A percentile compares a stretch with the other conserved stretches of the same genome.
Conservation (phyloP, 306 rosid genomes). For the Pterocarpus macrocarpus region DNA sequence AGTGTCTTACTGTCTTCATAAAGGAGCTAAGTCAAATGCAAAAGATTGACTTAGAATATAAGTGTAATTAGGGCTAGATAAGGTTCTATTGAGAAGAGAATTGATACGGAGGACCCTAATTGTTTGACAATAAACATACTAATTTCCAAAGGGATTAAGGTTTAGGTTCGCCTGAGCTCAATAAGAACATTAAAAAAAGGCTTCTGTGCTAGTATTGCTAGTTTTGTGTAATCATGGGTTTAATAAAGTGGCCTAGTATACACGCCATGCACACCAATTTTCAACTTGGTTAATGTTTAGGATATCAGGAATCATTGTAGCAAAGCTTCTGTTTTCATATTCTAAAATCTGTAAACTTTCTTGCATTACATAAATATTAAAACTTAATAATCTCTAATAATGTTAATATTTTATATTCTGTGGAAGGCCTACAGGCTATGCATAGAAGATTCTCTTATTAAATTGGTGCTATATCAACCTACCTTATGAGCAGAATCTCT, state of each 20-base stretch:
- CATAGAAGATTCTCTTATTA: neutral
- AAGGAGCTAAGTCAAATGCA: neutral
- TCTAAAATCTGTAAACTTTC: neutral
- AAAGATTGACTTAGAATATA: neutral
- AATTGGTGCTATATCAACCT: neutral
- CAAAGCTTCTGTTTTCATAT: slow-evolving; percentile 11
- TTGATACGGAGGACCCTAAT: neutral
- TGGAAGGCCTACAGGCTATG: no score
- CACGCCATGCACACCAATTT: neutral
- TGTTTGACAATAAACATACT: neutral
- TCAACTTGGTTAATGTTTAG: neutral
- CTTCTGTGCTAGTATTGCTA: neutral
- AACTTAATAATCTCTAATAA: no score
- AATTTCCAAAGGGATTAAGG: neutral
- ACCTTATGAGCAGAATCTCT: neutral
- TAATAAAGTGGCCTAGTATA: neutral
- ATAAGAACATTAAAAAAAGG: neutral
- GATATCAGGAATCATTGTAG: neutral
- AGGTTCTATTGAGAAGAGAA: slow-evolving; percentile 21
- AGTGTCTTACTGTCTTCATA: neutral
- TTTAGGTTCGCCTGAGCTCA: neutral
- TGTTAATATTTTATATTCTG: no score
- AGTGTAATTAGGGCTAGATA: slow-evolving; percentile 21
- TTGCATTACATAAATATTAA: no score
- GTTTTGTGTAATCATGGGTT: slow-evolving; percentile 13